phyloP scores from a whole-genome alignment of 2,329 filamentous ascomycete species.

The Fusarium drepaniforme region DNA sequence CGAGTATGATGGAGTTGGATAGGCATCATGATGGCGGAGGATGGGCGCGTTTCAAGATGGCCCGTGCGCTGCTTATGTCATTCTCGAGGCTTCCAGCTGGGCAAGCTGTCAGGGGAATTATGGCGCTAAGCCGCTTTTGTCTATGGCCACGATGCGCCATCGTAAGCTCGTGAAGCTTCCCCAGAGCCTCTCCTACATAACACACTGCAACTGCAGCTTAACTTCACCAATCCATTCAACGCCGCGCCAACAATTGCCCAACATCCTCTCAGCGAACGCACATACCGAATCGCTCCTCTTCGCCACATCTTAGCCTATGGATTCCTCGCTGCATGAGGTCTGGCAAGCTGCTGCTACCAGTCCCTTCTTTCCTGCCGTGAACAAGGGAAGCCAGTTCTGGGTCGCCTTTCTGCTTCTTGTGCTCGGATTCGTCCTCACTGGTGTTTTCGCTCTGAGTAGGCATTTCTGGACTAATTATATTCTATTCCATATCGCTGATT shows the following conservation, averaged over 20 bases:
- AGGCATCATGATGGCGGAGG: conserved; percentile 41
- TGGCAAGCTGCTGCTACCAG: conserved; percentile 93
- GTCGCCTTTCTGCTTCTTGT: conserved; percentile 83
- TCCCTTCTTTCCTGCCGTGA: conserved; percentile 84
- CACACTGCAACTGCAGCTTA: conserved; percentile 24
- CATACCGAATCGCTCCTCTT: neutral
- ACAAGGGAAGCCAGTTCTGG: conserved; percentile 86
- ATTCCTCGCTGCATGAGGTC: conserved; percentile 86
- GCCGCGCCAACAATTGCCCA: neutral
- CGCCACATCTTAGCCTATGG: conserved; percentile 65
- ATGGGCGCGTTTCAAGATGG: conserved; percentile 31
- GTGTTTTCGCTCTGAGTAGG: conserved; percentile 89
- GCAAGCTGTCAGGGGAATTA: neutral
- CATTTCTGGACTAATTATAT: neutral
- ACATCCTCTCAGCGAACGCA: neutral
- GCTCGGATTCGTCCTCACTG: conserved; percentile 78
- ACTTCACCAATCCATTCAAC: conserved; percentile 15
- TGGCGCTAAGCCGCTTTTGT: conserved; percentile 48
- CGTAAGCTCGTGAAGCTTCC: conserved; percentile 46
- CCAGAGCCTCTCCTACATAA: conserved; percentile 35
- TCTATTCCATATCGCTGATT: conserved; percentile 35
- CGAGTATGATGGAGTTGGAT: conserved; percentile 26
- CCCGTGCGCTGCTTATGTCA: conserved; percentile 50
- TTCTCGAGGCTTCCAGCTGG: neutral
- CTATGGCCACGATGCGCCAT: conserved; percentile 51